These are phyloP conservation scores for Podosphaera aphanis DNA, from an alignment of 2,329 filamentous ascomycete species.

Conservation along the genomic window DNA sequence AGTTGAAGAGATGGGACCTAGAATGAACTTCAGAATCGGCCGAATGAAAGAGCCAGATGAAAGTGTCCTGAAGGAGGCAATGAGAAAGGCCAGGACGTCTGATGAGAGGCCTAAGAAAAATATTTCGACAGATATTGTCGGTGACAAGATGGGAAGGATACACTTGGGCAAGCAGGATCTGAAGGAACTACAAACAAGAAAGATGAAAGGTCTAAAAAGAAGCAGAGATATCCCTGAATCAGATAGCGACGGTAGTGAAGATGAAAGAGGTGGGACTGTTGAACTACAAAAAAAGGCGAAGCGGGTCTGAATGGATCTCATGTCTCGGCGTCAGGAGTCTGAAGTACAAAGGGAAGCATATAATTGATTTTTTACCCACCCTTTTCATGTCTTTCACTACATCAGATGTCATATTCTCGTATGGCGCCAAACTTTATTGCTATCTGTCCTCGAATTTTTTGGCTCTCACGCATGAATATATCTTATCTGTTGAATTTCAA, in stretches of 20 bases:
- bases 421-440: too few relatives aligned
- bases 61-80: slow-evolving; percentile 63
- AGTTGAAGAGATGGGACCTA: slow-evolving; percentile 82
- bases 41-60: slow-evolving; percentile 58
- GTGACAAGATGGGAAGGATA: slow-evolving; percentile 87
- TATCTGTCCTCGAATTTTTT: too few relatives aligned
- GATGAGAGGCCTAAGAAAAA: slow-evolving; percentile 89
- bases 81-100: slow-evolving; percentile 57
- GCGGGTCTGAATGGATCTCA: slow-evolving; percentile 3
- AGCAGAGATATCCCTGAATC: slow-evolving; percentile 37
- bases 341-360: too few relatives aligned
- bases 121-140: slow-evolving; percentile 69
- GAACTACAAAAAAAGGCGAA: slow-evolving; percentile 15
- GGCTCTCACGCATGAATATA: too few relatives aligned
- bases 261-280: slow-evolving; percentile 22
- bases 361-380: too few relatives aligned
- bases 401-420: too few relatives aligned
- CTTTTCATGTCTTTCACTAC: too few relatives aligned
- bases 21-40: slow-evolving; percentile 77
- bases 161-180: slow-evolving; percentile 84
- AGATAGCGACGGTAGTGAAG: slow-evolving; percentile 22
- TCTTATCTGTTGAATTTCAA: too few relatives aligned
- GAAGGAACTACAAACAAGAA: slow-evolving; percentile 67
- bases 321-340: too few relatives aligned
- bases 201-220: slow-evolving; percentile 98